These are phyloP conservation scores for Colletotrichum tropicicola DNA, from an alignment of 2,329 filamentous ascomycete genomes.

Conservation along the genomic window DNA sequence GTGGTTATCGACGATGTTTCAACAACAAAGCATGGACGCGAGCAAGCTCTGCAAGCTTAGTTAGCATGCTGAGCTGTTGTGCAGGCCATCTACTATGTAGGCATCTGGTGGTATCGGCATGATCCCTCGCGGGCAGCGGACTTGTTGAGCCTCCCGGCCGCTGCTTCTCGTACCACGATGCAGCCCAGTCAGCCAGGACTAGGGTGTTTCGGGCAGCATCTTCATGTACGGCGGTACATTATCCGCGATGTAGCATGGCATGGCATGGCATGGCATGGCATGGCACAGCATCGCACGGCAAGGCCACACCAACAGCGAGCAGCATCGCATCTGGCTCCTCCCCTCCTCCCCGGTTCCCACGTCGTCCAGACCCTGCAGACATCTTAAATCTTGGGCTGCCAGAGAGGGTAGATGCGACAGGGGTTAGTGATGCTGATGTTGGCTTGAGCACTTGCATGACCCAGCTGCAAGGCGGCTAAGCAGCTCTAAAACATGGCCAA, in stretches of 20 bases:
- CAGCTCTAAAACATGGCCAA: conserved; percentile 29
- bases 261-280: not conserved
- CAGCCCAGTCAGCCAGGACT: not conserved
- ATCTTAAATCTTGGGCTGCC: conserved; percentile 28
- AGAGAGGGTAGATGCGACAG: conserved; percentile 21
- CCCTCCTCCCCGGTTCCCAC: conserved; percentile 12
- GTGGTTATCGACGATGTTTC: no score
- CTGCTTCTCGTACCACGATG: conserved; percentile 8
- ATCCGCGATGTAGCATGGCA: conserved; percentile 16
- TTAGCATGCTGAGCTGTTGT: no score
- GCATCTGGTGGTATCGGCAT: not conserved
- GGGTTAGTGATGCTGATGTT: conserved; percentile 24
- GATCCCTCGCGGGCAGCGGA: conserved; percentile 1
- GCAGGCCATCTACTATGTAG: not conserved
- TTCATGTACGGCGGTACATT: conserved; percentile 3
- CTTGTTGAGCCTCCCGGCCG: not conserved
- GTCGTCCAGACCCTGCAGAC: conserved; percentile 31
- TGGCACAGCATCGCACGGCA: no score
- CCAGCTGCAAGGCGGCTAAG: conserved; percentile 34
- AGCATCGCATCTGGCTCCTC: not conserved
- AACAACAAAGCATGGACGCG: no score
- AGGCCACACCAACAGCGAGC: no score
- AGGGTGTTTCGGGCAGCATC: conserved; percentile 4
- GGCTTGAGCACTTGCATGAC: conserved; percentile 33
- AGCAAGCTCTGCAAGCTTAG: no score